These are phyloP conservation scores for Rhodamnia argentea DNA, from an alignment of 345 rosid genomes.

Conservation along the genomic window DNA sequence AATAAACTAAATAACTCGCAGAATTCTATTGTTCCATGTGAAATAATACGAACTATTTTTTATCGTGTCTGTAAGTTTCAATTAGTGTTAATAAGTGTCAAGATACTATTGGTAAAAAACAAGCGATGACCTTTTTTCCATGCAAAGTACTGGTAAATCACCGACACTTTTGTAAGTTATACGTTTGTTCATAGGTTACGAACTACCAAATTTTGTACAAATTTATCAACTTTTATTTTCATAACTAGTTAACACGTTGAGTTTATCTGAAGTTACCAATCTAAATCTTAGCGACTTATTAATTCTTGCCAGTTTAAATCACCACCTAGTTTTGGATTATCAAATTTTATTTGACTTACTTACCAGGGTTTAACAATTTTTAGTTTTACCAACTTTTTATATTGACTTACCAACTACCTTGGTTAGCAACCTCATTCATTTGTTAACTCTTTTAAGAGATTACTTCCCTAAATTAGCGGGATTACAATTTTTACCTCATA, in stretches of 20 bases:
- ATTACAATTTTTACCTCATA: background rate
- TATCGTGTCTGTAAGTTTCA: background rate
- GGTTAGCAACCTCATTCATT: background rate
- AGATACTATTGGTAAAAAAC: background rate
- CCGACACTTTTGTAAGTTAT: background rate
- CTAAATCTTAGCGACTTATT: too few relatives aligned
- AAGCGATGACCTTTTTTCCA: background rate
- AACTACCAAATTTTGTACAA: background rate
- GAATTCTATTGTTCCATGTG: background rate
- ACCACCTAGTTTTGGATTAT: background rate
- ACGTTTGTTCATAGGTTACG: background rate
- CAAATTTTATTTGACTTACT: background rate
- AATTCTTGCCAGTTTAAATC: background rate
- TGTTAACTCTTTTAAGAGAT: background rate
- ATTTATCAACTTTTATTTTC: background rate
- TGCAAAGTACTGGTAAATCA: background rate
- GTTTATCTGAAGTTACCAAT: background rate
- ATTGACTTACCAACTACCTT: background rate
- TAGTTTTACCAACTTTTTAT: background rate
- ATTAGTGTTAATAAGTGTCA: background rate
- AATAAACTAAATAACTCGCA: background rate
- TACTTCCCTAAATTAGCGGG: background rate
- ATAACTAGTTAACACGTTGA: background rate
- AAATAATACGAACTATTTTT: background rate
- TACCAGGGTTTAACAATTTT: background rate